Percentiles rank a stretch among this genome's conserved stretches.
phyloP scores from a whole-genome alignment of 2,329 filamentous ascomycete species.

The Epichloe elymi region DNA sequence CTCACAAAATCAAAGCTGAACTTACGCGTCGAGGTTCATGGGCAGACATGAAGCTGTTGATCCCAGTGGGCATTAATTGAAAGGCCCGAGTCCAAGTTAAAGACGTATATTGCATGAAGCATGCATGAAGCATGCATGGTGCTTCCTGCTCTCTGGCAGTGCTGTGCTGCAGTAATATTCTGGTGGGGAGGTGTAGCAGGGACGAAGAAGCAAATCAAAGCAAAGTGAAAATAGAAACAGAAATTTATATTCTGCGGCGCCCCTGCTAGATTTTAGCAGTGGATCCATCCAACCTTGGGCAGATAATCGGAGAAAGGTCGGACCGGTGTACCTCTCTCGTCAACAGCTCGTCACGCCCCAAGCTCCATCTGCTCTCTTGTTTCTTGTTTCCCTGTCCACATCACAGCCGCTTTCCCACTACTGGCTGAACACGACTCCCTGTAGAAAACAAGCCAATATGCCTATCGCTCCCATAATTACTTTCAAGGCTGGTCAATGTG shows the following conservation, averaged over 20 bases:
- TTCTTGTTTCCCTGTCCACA: not conserved
- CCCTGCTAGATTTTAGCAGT: not conserved
- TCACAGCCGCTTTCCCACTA: not conserved
- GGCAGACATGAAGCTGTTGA: not conserved
- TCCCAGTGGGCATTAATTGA: not conserved
- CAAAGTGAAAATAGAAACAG: not conserved
- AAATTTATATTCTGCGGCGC: conserved; percentile 4
- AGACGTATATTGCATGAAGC: not conserved
- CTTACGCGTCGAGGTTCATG: conserved; percentile 1
- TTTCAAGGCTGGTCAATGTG: conserved; percentile 89
- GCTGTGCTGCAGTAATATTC: no score
- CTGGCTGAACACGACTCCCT: not conserved
- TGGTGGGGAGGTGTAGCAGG: not conserved
- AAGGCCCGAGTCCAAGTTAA: not conserved
- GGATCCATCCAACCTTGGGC: not conserved
- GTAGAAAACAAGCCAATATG: conserved; percentile 37
- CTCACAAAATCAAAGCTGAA: not conserved
- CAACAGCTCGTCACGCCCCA: not conserved
- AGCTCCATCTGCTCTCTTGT: not conserved
- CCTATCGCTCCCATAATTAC: conserved; percentile 78
- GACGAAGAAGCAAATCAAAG: no score
- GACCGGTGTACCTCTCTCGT: conserved; percentile 6
- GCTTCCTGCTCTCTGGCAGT: not conserved
- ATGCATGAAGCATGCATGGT: not conserved
- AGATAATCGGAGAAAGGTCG: conserved; percentile 9